These are phyloP conservation scores for Ophiosphaerella narmari DNA, from an alignment of 2,329 filamentous ascomycete genomes.

Conservation along the genomic window DNA sequence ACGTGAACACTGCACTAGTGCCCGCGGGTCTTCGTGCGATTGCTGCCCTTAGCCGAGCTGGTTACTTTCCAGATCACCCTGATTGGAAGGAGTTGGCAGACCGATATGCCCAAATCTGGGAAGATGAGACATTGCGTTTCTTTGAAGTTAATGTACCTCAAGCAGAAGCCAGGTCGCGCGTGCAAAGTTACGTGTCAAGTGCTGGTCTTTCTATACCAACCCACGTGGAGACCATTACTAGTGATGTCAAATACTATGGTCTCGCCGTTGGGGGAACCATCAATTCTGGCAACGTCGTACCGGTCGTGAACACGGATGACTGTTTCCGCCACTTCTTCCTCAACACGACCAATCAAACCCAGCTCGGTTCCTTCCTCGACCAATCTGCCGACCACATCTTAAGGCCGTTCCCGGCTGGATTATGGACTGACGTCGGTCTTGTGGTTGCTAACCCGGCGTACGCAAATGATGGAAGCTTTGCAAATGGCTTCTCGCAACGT, in stretches of 20 bases:
- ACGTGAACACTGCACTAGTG: conserved; percentile 67
- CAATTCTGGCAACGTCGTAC: conserved; percentile 54
- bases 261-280: conserved; percentile 58
- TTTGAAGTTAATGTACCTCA: conserved; percentile 57
- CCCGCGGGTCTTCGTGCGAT: conserved; percentile 66
- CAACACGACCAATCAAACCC: conserved; percentile 61
- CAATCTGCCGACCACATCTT: conserved; percentile 63
- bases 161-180: conserved; percentile 51
- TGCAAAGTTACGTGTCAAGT: conserved; percentile 55
- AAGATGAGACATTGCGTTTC: conserved; percentile 63
- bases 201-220: conserved; percentile 53
- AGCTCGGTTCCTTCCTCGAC: conserved; percentile 62
- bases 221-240: conserved; percentile 49
- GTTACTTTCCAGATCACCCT: conserved; percentile 57
- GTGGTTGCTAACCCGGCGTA: conserved; percentile 67
- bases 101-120: conserved; percentile 63
- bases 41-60: conserved; percentile 54
- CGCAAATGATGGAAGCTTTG: conserved; percentile 50
- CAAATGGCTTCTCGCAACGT: conserved; percentile 59
- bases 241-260: conserved; percentile 59
- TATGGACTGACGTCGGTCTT: conserved; percentile 61
- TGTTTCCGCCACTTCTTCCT: conserved; percentile 67
- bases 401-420: conserved; percentile 62
- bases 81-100: conserved; percentile 54
- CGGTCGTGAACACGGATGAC: conserved; percentile 67